Evolutionary conservation across 2,329 filamentous ascomycete species (phyloP).

Genomic region (Alternaria brassicicola): DNA sequence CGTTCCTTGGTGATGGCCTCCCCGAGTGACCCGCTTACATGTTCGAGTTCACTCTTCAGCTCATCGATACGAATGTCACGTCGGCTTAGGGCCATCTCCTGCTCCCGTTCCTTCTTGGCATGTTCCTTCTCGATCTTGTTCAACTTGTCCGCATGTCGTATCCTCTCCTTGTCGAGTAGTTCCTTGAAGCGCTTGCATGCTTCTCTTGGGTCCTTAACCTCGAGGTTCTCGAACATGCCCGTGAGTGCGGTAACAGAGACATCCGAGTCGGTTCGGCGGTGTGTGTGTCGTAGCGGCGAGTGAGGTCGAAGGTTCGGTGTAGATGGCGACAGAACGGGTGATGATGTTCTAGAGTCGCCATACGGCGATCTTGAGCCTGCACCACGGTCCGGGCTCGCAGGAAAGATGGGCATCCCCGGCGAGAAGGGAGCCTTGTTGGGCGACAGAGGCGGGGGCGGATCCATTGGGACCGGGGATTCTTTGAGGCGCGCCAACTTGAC

Average conservation of each 20-base stretch:
- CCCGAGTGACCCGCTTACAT: slow-evolving; percentile 28
- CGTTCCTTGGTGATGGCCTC: slow-evolving; percentile 32
- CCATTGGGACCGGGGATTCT: slow-evolving; percentile 42
- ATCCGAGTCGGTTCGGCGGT: slow-evolving; percentile 46
- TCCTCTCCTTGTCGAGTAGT: slow-evolving; percentile 52
- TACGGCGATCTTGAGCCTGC: slow-evolving; percentile 54
- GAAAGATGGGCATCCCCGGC: slow-evolving; percentile 64
- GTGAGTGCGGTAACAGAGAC: slow-evolving; percentile 57
- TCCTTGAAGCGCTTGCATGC: slow-evolving; percentile 52
- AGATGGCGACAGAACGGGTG: slow-evolving; percentile 35
- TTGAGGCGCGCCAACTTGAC: slow-evolving; percentile 48
- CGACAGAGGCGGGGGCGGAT: slow-evolving; percentile 46
- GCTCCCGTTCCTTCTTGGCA: slow-evolving; percentile 58
- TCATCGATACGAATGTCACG: slow-evolving; percentile 27
- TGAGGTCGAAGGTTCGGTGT: slow-evolving; percentile 50
- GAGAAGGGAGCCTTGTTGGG: slow-evolving; percentile 60
- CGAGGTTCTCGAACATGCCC: slow-evolving; percentile 73
- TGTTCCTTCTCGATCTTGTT: slow-evolving; percentile 65
- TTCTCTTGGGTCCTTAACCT: slow-evolving; percentile 58
- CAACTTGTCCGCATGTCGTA: slow-evolving; percentile 45
- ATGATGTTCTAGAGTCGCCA: slow-evolving; percentile 18
- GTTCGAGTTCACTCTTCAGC: slow-evolving; percentile 33
- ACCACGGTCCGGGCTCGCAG: slow-evolving; percentile 68
- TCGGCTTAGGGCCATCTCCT: slow-evolving; percentile 24
- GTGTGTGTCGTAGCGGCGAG: slow-evolving; percentile 23